Evolutionary conservation across 164 flowering plant species (phyloP).

Genomic region (Vitis riparia): DNA sequence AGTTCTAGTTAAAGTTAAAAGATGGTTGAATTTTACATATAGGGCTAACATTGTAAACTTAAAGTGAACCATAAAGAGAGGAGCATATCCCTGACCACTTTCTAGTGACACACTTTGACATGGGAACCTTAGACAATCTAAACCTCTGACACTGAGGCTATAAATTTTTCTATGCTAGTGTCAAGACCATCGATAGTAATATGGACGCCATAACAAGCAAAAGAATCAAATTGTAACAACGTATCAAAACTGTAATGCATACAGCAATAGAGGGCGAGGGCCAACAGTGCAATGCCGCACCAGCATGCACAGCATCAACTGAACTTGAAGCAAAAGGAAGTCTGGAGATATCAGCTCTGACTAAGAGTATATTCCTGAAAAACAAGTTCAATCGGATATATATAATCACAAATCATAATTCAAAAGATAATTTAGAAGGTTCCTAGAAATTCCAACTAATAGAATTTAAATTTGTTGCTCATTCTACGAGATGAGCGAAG

Average conservation of each 20-base stretch:
- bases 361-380: constrained; percentile 63
- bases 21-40: not conserved
- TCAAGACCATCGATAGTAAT: not conserved
- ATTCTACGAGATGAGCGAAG: not conserved
- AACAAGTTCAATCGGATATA: constrained; percentile 5
- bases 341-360: constrained; percentile 88
- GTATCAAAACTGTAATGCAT: constrained; percentile 24
- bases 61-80: no score
- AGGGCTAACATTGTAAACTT: not conserved
- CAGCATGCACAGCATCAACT: constrained; percentile 93
- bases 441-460: not conserved
- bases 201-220: not conserved
- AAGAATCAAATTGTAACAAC: not conserved
- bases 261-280: constrained; percentile 92
- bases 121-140: not conserved
- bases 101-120: not conserved
- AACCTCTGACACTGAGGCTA: not conserved
- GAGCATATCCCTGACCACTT: no score
- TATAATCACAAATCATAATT: not conserved
- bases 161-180: no score
- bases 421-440: not conserved
- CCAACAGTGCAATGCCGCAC: constrained; percentile 97
- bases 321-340: constrained; percentile 85
- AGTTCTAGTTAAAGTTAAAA: not conserved
- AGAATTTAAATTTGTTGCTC: not conserved